Conservation (phyloP, 129 eudicot species). For the Chrysanthemum lavandulifolium region DNA sequence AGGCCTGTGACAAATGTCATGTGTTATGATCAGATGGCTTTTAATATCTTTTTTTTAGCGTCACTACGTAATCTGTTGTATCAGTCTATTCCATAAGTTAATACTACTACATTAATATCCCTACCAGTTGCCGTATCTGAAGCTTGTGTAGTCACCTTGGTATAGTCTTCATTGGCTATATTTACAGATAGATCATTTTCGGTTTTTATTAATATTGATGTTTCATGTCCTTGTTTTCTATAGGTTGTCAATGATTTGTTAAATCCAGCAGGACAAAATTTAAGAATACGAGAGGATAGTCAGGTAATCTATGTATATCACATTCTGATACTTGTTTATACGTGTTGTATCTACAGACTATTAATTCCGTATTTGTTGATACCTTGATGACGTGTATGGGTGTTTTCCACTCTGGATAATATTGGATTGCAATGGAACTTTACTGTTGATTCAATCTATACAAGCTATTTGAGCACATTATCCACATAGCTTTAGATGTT, state of each 20-base stretch:
- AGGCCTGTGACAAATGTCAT: conserved; percentile 4
- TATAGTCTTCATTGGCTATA: conserved; percentile 5
- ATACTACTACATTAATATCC: not conserved
- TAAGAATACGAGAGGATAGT: conserved; percentile 83
- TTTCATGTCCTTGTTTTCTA: conserved; percentile 13
- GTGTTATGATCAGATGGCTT: not conserved
- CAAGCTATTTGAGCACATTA: too few species aligned
- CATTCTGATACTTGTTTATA: conserved; percentile 11
- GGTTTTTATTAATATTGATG: conserved; percentile 9
- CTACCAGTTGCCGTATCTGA: not conserved
- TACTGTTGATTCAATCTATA: not conserved
- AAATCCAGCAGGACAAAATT: conserved; percentile 93
- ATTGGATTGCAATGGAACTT: not conserved
- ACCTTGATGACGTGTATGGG: not conserved
- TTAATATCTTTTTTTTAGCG: not conserved
- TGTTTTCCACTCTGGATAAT: not conserved
- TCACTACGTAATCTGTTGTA: conserved; percentile 8
- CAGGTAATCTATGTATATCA: conserved; percentile 51
- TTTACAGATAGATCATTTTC: conserved; percentile 2
- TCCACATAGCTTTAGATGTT: too few species aligned
- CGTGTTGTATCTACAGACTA: not conserved
- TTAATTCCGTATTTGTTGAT: not conserved
- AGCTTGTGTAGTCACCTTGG: conserved; percentile 17
- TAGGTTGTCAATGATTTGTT: conserved; percentile 97
- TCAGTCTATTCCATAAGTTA: conserved; percentile 5